These are phyloP conservation scores for Melampsora occidentalis DNA, from an alignment of 1,284 basidiomycete species.

Conservation along the genomic window DNA sequence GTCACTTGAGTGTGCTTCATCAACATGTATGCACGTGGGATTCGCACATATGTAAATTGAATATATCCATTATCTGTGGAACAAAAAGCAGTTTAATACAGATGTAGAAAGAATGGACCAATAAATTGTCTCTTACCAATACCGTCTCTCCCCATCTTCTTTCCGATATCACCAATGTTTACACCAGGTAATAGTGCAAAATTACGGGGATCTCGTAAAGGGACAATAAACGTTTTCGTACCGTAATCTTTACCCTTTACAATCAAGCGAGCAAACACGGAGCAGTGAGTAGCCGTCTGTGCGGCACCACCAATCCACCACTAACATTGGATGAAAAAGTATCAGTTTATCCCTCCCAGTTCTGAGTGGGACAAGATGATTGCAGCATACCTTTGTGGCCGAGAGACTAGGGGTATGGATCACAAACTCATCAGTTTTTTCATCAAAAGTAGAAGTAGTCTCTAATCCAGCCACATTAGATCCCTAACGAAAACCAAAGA, in stretches of 20 bases:
- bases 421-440: conserved; percentile 59
- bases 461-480: conserved; percentile 62
- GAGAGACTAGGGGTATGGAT: conserved; percentile 60
- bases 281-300: conserved; percentile 61
- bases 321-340: conserved; percentile 10
- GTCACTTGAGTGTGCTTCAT: conserved; percentile 63
- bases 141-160: conserved; percentile 63
- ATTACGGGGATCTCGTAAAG: conserved; percentile 59
- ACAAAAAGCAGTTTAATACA: neutral
- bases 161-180: conserved; percentile 62
- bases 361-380: neutral
- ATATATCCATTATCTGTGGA: conserved; percentile 57
- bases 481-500: conserved; percentile 53
- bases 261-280: conserved; percentile 61
- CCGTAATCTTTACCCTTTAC: conserved; percentile 60
- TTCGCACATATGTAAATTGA: conserved; percentile 61
- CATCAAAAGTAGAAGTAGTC: conserved; percentile 62
- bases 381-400: conserved; percentile 55
- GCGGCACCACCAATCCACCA: conserved; percentile 64
- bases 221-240: conserved; percentile 62
- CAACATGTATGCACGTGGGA: conserved; percentile 62
- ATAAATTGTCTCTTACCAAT: conserved; percentile 52
- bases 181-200: conserved; percentile 59
- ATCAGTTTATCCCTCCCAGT: conserved; percentile 3
- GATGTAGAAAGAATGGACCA: neutral